These are phyloP conservation scores for Malus sieversii DNA, from an alignment of 306 rosid species.

Conservation along the genomic window DNA sequence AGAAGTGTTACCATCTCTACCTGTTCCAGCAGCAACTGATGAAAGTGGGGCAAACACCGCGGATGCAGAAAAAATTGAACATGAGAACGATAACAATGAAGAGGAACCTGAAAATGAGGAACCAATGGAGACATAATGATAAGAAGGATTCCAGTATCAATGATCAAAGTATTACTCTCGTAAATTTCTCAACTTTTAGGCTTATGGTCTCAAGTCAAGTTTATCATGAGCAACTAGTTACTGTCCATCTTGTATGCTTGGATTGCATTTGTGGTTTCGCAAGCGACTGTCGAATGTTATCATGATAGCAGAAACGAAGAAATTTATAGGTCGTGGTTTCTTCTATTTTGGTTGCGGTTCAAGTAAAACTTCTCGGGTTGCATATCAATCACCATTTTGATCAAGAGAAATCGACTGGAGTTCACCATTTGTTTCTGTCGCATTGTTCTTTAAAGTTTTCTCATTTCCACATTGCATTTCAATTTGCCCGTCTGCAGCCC, in stretches of 20 bases:
- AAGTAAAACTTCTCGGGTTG: no score
- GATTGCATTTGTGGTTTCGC: background rate
- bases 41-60: constrained; percentile 21
- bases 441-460: no score
- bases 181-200: background rate
- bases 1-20: constrained; percentile 35
- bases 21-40: constrained; percentile 7
- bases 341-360: no score
- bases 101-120: constrained; percentile 13
- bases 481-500: no score
- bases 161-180: background rate
- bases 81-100: background rate
- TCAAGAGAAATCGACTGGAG: no score
- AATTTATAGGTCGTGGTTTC: no score
- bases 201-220: background rate
- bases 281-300: background rate
- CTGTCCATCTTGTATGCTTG: background rate
- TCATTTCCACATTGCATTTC: no score
- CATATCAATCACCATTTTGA: no score
- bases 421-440: no score
- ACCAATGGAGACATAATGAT: constrained; percentile 23
- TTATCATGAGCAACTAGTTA: background rate
- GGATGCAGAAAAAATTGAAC: constrained; percentile 1
- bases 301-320: background rate
- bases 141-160: background rate